A percentile compares a stretch with the other conserved stretches of the same genome.
These are phyloP conservation scores for Chrysanthemum seticuspe DNA, from an alignment of 129 eudicot species.

Conservation along the genomic window DNA sequence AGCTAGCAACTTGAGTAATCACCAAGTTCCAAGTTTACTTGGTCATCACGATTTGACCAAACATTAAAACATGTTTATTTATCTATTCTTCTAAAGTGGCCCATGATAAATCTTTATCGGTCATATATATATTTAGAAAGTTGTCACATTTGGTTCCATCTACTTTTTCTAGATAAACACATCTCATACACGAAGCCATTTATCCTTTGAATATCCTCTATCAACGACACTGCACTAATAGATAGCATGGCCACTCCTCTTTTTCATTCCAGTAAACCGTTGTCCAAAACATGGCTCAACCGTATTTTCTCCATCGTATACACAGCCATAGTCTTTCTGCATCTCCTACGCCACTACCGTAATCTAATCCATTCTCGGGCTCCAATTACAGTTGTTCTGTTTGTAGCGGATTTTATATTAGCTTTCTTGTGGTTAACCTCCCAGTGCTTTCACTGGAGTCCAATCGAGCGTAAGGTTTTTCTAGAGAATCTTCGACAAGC, in stretches of 20 bases:
- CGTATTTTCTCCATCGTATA: constrained; percentile 42
- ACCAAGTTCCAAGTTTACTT: no score
- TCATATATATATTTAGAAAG: no score
- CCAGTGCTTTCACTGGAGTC: constrained; percentile 55
- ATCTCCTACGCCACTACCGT: constrained; percentile 26
- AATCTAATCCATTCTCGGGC: constrained; percentile 35
- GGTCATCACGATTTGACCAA: no score
- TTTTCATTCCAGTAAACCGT: constrained; percentile 20
- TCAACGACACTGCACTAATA: no score
- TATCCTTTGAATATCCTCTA: no score
- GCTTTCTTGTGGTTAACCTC: constrained; percentile 64
- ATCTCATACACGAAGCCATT: no score
- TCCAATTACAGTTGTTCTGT: constrained; percentile 31
- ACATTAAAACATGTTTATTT: no score
- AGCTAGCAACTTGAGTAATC: no score
- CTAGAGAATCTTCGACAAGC: constrained; percentile 49
- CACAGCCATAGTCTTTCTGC: constrained; percentile 18
- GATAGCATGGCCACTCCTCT: background rate
- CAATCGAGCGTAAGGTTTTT: constrained; percentile 46
- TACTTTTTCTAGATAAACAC: no score
- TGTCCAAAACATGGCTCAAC: constrained; percentile 33
- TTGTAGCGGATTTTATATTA: constrained; percentile 50
- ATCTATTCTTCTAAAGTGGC: no score
- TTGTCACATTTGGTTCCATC: no score
- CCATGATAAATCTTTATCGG: no score